A percentile compares a stretch with the other conserved stretches of the same genome.
Conservation (phyloP, 371 early-diverging fungal species). For the Nematocida sp. region DNA sequence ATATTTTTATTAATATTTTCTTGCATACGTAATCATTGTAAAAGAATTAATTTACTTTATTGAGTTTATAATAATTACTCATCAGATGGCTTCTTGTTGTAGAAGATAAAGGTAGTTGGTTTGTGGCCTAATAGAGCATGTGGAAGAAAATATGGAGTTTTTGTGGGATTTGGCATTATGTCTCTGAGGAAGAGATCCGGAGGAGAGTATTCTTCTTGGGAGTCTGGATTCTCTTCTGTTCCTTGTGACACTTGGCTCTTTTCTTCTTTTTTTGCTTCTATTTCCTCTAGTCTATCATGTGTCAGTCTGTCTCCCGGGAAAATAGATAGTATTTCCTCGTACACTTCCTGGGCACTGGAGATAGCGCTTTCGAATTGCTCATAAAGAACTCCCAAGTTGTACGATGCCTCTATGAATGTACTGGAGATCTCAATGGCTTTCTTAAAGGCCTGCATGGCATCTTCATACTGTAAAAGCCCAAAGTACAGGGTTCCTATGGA, state of each 20-base stretch:
- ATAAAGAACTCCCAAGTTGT: conserved; percentile 32
- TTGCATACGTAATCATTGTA: too few relatives aligned
- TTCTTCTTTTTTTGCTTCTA: conserved; percentile 1
- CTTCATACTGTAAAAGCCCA: conserved; percentile 30
- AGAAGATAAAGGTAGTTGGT: conserved; percentile 35
- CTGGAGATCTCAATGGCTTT: conserved; percentile 7
- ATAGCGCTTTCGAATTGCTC: conserved; percentile 38
- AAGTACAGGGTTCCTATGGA: conserved; percentile 30
- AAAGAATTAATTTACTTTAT: too few relatives aligned
- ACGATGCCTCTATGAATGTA: conserved; percentile 14
- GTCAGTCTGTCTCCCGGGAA: conserved; percentile 35
- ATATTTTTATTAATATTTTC: too few relatives aligned
- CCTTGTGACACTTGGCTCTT: too few relatives aligned
- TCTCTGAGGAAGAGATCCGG: conserved; percentile 5
- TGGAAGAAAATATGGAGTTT: conserved; percentile 37
- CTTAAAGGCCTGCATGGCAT: conserved; percentile 27
- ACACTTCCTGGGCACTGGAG: conserved; percentile 27
- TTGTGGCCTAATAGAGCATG: conserved; percentile 28
- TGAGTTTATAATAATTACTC: too few relatives aligned
- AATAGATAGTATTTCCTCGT: conserved; percentile 6
- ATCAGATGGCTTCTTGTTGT: too few relatives aligned
- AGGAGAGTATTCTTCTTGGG: neutral
- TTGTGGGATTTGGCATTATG: conserved; percentile 20
- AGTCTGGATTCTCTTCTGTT: too few relatives aligned
- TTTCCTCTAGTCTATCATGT: conserved; percentile 23